These are phyloP conservation scores for Chondrostereum purpureum DNA, from an alignment of 1,284 basidiomycete genomes.

Conservation along the genomic window DNA sequence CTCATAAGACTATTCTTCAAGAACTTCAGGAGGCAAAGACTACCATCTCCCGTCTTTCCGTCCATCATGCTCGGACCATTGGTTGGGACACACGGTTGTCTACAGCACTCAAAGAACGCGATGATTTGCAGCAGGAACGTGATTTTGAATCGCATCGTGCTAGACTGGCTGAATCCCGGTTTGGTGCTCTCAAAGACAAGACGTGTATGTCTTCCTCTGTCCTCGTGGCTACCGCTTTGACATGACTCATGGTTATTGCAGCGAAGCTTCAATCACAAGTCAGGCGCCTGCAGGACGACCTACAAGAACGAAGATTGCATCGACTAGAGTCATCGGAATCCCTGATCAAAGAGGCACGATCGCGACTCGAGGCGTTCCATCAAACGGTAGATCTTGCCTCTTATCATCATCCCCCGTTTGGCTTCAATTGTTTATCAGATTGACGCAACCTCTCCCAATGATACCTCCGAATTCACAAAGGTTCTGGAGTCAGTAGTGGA, in stretches of 20 bases:
- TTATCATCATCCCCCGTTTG: conserved; percentile 9
- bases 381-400: conserved; percentile 32
- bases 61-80: conserved; percentile 61
- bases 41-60: conserved; percentile 61
- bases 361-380: conserved; percentile 59
- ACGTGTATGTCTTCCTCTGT: conserved; percentile 38
- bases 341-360: conserved; percentile 66
- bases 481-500: conserved; percentile 78
- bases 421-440: conserved; percentile 29
- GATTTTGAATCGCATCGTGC: conserved; percentile 69
- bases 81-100: conserved; percentile 68
- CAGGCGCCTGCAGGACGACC: conserved; percentile 50
- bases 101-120: conserved; percentile 60
- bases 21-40: conserved; percentile 76
- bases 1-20: conserved; percentile 67
- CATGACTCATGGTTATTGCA: conserved; percentile 23
- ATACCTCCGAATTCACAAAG: conserved; percentile 49
- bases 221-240: neutral
- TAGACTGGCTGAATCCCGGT: conserved; percentile 62
- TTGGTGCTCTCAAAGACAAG: conserved; percentile 54
- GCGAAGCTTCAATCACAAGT: conserved; percentile 73
- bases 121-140: conserved; percentile 82
- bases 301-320: conserved; percentile 62
- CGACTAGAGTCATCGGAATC: conserved; percentile 69
- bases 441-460: conserved; percentile 33